These are phyloP conservation scores for Heimioporus punctisporus DNA, from an alignment of 1,284 basidiomycete species.

Conservation along the genomic window DNA sequence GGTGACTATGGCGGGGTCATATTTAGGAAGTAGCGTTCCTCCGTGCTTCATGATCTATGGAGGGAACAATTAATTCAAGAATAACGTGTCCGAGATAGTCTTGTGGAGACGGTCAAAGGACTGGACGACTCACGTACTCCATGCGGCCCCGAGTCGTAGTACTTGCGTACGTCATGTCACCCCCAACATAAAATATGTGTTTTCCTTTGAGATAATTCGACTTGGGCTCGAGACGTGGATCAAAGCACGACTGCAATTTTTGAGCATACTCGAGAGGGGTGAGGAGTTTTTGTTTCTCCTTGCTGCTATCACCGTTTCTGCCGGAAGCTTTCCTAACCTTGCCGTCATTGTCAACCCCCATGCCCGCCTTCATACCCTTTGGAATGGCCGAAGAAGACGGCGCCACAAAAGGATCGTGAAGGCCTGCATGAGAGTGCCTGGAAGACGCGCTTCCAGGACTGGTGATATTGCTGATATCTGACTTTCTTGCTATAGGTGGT, in stretches of 20 bases:
- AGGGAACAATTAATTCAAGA: too few relatives aligned
- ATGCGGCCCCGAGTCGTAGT: constrained; percentile 54
- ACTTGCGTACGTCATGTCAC: constrained; percentile 54
- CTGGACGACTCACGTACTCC: constrained; percentile 49
- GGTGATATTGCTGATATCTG: constrained; percentile 20
- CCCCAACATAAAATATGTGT: constrained; percentile 59
- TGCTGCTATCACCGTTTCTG: constrained; percentile 11
- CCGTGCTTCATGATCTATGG: constrained; percentile 59
- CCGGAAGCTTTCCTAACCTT: constrained; percentile 18
- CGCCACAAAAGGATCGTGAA: background rate
- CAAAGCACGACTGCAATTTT: constrained; percentile 31
- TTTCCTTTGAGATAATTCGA: constrained; percentile 48
- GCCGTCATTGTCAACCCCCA: constrained; percentile 5
- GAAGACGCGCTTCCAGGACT: constrained; percentile 15
- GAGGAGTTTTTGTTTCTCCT: constrained; percentile 26
- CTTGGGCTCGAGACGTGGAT: constrained; percentile 16
- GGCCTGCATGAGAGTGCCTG: background rate
- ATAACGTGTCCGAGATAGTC: too few relatives aligned
- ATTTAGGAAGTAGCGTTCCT: constrained; percentile 55
- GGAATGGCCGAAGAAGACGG: background rate
- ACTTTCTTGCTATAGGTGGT: background rate
- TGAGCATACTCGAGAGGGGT: constrained; percentile 43
- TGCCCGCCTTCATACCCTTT: constrained; percentile 9
- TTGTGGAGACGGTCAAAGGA: too few relatives aligned
- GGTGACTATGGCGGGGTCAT: constrained; percentile 54